These are phyloP conservation scores for Penicillium crystallinum DNA, from an alignment of 495 filamentous ascomycete species.

Conservation along the genomic window DNA sequence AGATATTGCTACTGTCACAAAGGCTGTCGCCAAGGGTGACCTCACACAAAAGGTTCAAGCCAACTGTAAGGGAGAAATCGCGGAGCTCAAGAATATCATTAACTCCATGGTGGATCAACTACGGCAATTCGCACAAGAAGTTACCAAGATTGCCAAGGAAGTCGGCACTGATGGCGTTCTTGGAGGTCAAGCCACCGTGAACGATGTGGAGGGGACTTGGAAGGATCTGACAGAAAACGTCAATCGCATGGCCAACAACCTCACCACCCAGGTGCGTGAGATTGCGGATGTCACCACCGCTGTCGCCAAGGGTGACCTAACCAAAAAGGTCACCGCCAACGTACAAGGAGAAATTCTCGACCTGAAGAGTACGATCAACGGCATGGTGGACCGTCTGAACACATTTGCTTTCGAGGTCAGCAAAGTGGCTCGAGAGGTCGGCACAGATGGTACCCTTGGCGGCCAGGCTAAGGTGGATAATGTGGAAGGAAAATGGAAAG, in stretches of 20 bases:
- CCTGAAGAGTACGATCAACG: slow-evolving; percentile 96
- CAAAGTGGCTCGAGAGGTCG: slow-evolving; percentile 97
- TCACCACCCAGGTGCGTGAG: slow-evolving; percentile 96
- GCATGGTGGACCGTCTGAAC: slow-evolving; percentile 96
- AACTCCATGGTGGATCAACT: slow-evolving; percentile 99
- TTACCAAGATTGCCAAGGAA: slow-evolving; percentile 95
- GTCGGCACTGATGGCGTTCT: slow-evolving; percentile 95
- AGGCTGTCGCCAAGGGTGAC: slow-evolving; percentile 92
- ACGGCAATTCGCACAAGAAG: slow-evolving; percentile 93
- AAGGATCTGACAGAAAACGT: slow-evolving; percentile 95
- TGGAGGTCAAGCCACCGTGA: slow-evolving; percentile 92
- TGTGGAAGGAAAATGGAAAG: slow-evolving; percentile 99
- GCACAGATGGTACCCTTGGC: slow-evolving; percentile 92
- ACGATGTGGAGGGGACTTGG: slow-evolving; percentile 97
- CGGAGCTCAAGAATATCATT: slow-evolving; percentile 93
- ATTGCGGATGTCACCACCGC: slow-evolving; percentile 98
- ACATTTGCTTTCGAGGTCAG: slow-evolving; percentile 98
- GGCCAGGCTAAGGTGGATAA: slow-evolving; percentile 96
- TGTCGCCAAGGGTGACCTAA: slow-evolving; percentile 90
- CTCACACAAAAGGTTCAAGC: slow-evolving; percentile 96
- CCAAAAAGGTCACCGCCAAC: slow-evolving; percentile 92
- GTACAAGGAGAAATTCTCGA: slow-evolving; percentile 94
- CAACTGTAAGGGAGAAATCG: slow-evolving; percentile 93
- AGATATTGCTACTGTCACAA: slow-evolving; percentile 98
- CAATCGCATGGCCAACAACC: slow-evolving; percentile 97